Percentiles rank a stretch among this genome's conserved stretches.
Evolutionary conservation across 2,329 filamentous ascomycete genomes (phyloP).

Genomic region (Colletotrichum salicis): DNA sequence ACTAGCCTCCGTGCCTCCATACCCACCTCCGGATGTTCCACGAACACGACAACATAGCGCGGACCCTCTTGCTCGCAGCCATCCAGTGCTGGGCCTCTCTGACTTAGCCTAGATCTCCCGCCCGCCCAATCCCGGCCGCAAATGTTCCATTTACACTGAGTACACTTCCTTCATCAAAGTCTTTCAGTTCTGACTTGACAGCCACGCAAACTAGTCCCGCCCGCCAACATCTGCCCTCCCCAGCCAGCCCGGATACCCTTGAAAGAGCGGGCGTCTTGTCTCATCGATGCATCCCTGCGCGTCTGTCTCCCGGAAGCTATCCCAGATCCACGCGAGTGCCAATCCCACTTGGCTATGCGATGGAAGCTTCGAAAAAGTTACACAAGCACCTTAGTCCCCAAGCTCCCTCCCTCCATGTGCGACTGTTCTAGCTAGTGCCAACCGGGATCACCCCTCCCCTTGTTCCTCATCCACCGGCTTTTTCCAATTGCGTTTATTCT

Average conservation of each 20-base stretch:
- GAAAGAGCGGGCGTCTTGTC: background rate
- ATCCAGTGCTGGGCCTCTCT: background rate
- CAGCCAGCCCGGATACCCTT: background rate
- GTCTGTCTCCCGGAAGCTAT: background rate
- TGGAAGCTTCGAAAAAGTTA: background rate
- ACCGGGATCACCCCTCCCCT: background rate
- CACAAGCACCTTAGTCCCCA: background rate
- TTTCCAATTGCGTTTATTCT: background rate
- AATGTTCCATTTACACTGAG: too few species aligned
- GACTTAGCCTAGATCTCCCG: background rate
- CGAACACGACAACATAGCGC: background rate
- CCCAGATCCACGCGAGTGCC: conserved; percentile 2
- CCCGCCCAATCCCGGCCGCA: background rate
- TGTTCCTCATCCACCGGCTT: background rate
- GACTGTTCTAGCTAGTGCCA: background rate
- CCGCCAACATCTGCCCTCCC: conserved; percentile 2
- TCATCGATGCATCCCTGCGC: background rate
- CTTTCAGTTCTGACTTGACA: background rate
- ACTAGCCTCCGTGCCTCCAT: background rate
- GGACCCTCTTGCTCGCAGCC: background rate
- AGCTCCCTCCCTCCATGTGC: background rate
- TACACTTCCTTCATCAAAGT: background rate
- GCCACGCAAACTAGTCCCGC: background rate
- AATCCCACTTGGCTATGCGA: background rate
- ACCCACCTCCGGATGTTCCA: background rate